Evolutionary conservation across 371 early-diverging fungal species (phyloP), one percentile per base, ranked within the genome.

Genomic region (Capniomyces stellatus): DNA sequence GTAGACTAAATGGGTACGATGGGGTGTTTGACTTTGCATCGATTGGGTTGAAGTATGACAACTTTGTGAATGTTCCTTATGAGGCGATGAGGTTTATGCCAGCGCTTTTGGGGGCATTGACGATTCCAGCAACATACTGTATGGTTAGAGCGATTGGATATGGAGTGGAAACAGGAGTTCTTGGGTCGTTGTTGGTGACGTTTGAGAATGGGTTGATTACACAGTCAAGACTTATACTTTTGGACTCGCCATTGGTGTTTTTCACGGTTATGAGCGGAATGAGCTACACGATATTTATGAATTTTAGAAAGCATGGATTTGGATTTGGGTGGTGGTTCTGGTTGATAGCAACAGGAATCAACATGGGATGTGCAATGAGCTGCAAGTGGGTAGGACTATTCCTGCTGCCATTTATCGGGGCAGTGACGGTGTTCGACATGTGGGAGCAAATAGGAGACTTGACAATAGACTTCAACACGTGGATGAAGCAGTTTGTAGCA

Each of bases 341-440:
- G 84, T 60, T 88, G 30, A 48, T 70, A 2, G 43, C 74, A 42
- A 85, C 88, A 1, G 89, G 90, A 12, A 35, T 76, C 13, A 72
- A 75, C 30, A 61, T 86, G 57, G 90, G 84, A 0, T 70, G 81
- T 30, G 69, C 82, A 3, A 63, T 70, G 3, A 76, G 75, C 63
- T 72, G 82, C 60, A 93, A 94, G 66, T 87, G 90, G 87, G 90
- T 92, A 29, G 97, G 92, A 1, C 66, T 95, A 25, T 89, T 97
- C 51, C 82, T 82, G 1, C 75, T 94, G 54, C 86, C 83, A 2
- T 69, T 83, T 1, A 70, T 97, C 51, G 93, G 93, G 0, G 65
- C 89, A 18, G 87, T 88, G 10, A 84, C 87, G 0, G 48, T 89
- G 41, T 66, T 76, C n/a, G 88, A 92, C 35, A 71, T 96, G 15